Conservation (phyloP, 768 basidiomycete genomes). For the Glaciozyma martinii region DNA sequence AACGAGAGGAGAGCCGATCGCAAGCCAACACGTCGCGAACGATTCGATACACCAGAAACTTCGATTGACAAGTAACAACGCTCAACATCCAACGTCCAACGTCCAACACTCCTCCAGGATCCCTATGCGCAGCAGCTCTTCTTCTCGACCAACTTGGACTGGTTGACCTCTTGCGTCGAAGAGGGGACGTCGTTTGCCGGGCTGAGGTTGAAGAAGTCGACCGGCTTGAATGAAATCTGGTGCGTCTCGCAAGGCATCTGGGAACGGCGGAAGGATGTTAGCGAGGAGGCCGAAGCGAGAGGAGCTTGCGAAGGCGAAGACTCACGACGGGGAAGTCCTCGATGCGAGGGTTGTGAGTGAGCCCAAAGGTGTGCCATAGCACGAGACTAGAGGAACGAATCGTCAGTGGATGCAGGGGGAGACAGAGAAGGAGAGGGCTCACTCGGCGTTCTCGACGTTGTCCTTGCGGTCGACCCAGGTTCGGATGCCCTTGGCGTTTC, state of each 20-base stretch:
- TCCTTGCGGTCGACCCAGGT: constrained; percentile 34
- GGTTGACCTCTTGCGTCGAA: constrained; percentile 1
- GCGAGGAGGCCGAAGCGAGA: constrained; percentile 1
- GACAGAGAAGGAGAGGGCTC: background rate
- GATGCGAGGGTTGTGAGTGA: constrained; percentile 1
- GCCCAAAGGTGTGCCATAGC: background rate
- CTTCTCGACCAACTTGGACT: background rate
- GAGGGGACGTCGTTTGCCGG: constrained; percentile 8
- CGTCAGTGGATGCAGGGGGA: background rate
- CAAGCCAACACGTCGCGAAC: no score
- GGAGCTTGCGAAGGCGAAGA: background rate
- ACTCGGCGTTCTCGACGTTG: constrained; percentile 25
- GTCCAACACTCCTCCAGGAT: no score
- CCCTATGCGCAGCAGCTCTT: no score
- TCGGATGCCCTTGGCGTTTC: constrained; percentile 30
- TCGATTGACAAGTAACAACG: no score
- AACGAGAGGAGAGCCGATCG: no score
- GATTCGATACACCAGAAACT: no score
- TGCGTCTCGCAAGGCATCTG: background rate
- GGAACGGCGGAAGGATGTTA: constrained; percentile 2
- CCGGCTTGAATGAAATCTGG: constrained; percentile 1
- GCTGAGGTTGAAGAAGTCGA: constrained; percentile 1
- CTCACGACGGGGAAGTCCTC: constrained; percentile 13
- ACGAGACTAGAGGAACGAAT: background rate
- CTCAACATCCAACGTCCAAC: no score